These are phyloP conservation scores for Pouteria glomerata DNA, from an alignment of 148 eudicot genomes.

Conservation along the genomic window DNA sequence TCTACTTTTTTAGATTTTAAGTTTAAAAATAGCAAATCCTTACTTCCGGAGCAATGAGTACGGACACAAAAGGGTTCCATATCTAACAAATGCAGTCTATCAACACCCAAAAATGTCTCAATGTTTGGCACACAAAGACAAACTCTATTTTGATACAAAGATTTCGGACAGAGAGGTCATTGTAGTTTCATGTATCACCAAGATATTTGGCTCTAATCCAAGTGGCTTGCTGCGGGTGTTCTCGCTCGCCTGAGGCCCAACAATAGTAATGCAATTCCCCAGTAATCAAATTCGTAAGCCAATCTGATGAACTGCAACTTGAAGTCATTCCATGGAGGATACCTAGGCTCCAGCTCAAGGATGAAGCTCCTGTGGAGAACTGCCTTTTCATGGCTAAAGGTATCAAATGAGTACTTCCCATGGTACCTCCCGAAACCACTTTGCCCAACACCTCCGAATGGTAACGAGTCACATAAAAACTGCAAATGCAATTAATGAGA, in stretches of 20 bases:
- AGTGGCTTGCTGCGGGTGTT: neutral
- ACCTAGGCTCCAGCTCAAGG: conserved; percentile 60
- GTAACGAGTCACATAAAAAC: conserved; percentile 68
- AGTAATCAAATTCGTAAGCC: conserved; percentile 52
- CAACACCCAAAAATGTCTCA: too few relatives aligned
- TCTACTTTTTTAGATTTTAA: too few relatives aligned
- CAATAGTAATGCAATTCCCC: conserved; percentile 50
- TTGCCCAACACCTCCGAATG: conserved; percentile 94
- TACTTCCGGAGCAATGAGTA: too few relatives aligned
- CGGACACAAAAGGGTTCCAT: too few relatives aligned
- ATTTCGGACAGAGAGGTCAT: too few relatives aligned
- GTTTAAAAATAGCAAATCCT: too few relatives aligned
- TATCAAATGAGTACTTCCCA: conserved; percentile 86
- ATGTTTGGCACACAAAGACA: too few relatives aligned
- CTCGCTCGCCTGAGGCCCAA: conserved; percentile 35
- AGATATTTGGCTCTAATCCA: too few relatives aligned
- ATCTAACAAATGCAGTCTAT: too few relatives aligned
- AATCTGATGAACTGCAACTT: conserved; percentile 65
- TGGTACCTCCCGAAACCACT: conserved; percentile 95
- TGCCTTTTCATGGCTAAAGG: conserved; percentile 89
- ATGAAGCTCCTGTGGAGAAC: conserved; percentile 60
- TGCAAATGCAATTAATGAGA: conserved; percentile 21
- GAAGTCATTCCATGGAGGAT: conserved; percentile 90
- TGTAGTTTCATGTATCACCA: too few relatives aligned
- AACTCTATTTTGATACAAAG: too few relatives aligned